Percentiles rank a stretch among this genome's conserved stretches.
Conservation (phyloP, 305 asterid genomes). For the Fraxinus nigra region DNA sequence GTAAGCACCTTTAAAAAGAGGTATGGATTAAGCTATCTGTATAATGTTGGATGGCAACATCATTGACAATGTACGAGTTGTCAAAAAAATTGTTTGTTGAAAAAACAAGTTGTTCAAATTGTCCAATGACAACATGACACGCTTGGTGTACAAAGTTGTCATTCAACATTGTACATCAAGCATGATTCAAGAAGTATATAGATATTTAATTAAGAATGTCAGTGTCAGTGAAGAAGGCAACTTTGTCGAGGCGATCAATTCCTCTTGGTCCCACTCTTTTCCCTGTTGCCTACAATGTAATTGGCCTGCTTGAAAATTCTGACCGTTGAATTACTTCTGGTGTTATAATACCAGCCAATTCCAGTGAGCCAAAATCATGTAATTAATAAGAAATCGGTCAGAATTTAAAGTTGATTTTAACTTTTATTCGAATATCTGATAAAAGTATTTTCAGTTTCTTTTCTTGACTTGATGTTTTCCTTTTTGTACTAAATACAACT, state of each 20-base stretch:
- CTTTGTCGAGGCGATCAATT: slow-evolving; percentile 49
- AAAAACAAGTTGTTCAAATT: neutral
- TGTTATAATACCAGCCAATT: slow-evolving; percentile 6
- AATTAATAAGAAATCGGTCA: neutral
- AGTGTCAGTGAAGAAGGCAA: slow-evolving; percentile 28
- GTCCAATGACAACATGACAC: neutral
- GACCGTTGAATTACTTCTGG: slow-evolving; percentile 9
- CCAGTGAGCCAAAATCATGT: slow-evolving; percentile 21
- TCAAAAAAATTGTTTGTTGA: neutral
- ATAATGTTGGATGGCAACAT: neutral
- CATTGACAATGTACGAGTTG: neutral
- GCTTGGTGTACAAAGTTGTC: neutral
- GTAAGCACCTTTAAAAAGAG: neutral
- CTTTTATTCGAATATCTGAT: neutral
- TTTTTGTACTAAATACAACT: neutral
- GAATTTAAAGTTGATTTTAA: neutral
- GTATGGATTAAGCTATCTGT: neutral
- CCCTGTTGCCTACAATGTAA: slow-evolving; percentile 39
- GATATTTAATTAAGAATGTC: neutral
- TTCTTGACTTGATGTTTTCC: neutral
- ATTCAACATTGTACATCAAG: neutral
- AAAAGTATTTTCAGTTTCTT: neutral
- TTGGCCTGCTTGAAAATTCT: slow-evolving; percentile 14
- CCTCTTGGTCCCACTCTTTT: slow-evolving; percentile 33
- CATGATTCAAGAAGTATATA: neutral